Conservation (phyloP, 2,329 filamentous ascomycete genomes). For the Bimuria novae-zelandiae region DNA sequence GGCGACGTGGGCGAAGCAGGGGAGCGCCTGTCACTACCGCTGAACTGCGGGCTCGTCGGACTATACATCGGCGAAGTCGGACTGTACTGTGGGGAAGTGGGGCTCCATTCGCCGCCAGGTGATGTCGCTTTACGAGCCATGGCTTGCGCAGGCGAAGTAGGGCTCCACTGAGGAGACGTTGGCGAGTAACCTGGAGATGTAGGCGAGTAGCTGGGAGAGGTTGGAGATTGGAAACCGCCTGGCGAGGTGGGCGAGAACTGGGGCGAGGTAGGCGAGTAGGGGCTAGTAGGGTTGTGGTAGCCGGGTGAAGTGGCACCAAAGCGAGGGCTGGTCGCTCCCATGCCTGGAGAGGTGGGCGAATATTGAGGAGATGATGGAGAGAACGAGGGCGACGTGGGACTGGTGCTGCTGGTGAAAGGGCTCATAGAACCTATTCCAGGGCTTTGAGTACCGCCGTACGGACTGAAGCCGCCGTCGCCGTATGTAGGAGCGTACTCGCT, state of each 20-base stretch:
- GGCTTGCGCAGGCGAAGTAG: slow-evolving; percentile 58
- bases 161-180: slow-evolving; percentile 65
- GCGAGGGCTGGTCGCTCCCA: slow-evolving; percentile 56
- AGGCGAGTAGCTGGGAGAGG: slow-evolving; percentile 58
- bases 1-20: slow-evolving; percentile 69
- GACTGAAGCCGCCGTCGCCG: slow-evolving; percentile 66
- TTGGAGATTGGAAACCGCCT: slow-evolving; percentile 55
- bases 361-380: slow-evolving; percentile 47
- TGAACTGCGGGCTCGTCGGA: slow-evolving; percentile 56
- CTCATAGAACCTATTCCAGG: slow-evolving; percentile 69
- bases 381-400: slow-evolving; percentile 48
- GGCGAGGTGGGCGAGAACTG: slow-evolving; percentile 66
- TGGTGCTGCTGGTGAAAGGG: slow-evolving; percentile 69
- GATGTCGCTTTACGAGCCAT: slow-evolving; percentile 46
- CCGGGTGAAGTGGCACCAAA: slow-evolving; percentile 54
- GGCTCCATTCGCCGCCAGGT: slow-evolving; percentile 49
- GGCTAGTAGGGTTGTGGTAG: slow-evolving; percentile 55
- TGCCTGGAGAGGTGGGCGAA: slow-evolving; percentile 51
- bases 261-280: slow-evolving; percentile 51
- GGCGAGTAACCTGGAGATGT: slow-evolving; percentile 56
- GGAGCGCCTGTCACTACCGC: slow-evolving; percentile 38
- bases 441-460: slow-evolving; percentile 67
- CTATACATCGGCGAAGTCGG: slow-evolving; percentile 60
- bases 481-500: slow-evolving; percentile 69
- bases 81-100: slow-evolving; percentile 64